Percentiles rank a stretch among this genome's conserved stretches.
These are phyloP conservation scores for Umbelopsis vinacea DNA, from an alignment of 192 early-diverging fungal genomes.

Conservation along the genomic window DNA sequence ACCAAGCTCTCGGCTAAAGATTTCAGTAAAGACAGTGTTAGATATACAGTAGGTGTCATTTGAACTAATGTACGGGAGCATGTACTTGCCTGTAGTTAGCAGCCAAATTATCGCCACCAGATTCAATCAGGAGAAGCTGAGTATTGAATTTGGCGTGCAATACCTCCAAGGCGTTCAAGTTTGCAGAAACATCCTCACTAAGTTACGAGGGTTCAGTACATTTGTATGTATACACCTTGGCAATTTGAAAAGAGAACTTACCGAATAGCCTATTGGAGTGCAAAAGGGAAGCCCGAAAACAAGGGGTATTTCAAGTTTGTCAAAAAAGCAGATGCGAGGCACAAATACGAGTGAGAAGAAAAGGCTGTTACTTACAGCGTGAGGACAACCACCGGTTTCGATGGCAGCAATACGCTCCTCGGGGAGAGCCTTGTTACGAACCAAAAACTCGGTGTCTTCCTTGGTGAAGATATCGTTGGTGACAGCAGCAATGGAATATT, in stretches of 20 bases:
- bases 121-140: slow-evolving; percentile 88
- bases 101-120: slow-evolving; percentile 93
- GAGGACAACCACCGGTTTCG: slow-evolving; percentile 96
- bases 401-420: slow-evolving; percentile 89
- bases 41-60: slow-evolving; percentile 18
- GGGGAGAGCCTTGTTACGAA: slow-evolving; percentile 86
- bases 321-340: too few species aligned
- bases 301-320: not conserved
- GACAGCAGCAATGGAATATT: slow-evolving; percentile 86
- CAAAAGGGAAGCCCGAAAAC: slow-evolving; percentile 5
- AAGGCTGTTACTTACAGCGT: slow-evolving; percentile 62
- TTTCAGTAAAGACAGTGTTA: too few species aligned
- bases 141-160: slow-evolving; percentile 86
- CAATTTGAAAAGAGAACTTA: not conserved
- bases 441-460: slow-evolving; percentile 96
- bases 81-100: slow-evolving; percentile 76
- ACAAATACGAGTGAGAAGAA: not conserved
- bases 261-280: slow-evolving; percentile 37
- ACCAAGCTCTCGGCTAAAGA: slow-evolving; percentile 39
- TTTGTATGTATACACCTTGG: not conserved
- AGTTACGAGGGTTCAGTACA: not conserved
- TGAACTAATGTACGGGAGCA: not conserved
- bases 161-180: slow-evolving; percentile 86
- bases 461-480: slow-evolving; percentile 98
- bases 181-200: slow-evolving; percentile 97